Evolutionary conservation across 1,284 basidiomycete genomes (phyloP), one percentile per base, ranked within the genome.

Genomic region (Rhizoctonia solani): DNA sequence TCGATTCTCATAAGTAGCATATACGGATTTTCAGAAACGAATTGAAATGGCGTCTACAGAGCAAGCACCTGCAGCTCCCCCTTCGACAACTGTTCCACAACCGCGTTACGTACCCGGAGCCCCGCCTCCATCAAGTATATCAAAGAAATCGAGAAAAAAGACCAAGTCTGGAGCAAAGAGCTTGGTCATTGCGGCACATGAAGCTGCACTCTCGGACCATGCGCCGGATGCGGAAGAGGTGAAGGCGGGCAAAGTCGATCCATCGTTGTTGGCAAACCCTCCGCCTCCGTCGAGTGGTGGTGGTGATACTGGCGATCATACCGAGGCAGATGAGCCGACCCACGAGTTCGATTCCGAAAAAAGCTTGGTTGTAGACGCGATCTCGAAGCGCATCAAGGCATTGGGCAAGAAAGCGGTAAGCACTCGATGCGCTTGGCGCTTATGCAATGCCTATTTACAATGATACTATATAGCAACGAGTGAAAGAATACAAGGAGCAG

Each of bases 341-440:
- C 14, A 69, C 41, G 52, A n/a, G n/a, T n/a, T 73, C 46, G 58
- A 77, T 54, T 73, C 78, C 67, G 89, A 86, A 74, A 77, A 75
- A 8, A 89, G 88, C 71, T 87, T 89, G 9, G 82, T 90, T 66
- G 85, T 88, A 59, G 91, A 94, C 53, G 81, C 93, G 70, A 78
- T 94, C 67, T 81, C 82, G 72, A 93, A 92, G 78, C 83, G 92
- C 52, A 77, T 91, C 72, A 89, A 89, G 72, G 80, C 83, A 42
- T 81, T 90, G 32, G 83, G 81, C 68, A 94, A 94, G 81, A 95
- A 94, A 80, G 89, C 93, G 70, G 93, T 92, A 75, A 73, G 88
- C 83, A 27, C 21, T 37, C 53, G 6, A 49, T 61, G 69, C 9
- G 19, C 8, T n/a, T 30, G 41, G 23, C 14, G 21, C 37, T 30